Evolutionary conservation across 495 filamentous ascomycete genomes (phyloP).

Genomic region (Tuber borchii): DNA sequence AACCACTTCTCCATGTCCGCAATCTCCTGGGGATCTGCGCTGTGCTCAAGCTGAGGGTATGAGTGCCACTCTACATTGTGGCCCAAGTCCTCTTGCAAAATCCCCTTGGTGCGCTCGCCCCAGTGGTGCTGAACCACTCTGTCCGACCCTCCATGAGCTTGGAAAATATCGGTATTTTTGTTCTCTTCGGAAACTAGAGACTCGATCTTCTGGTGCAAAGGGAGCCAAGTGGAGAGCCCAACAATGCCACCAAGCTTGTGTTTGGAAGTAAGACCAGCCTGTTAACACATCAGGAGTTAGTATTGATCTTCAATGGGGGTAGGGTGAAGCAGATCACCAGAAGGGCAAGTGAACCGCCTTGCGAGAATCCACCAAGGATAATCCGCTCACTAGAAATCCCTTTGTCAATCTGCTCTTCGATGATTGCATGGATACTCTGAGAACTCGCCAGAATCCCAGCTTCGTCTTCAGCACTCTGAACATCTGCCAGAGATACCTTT

Average conservation of each 20-base stretch:
- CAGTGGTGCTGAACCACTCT: constrained; percentile 60
- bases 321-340: constrained; percentile 44
- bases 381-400: constrained; percentile 79
- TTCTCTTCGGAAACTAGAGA: constrained; percentile 59
- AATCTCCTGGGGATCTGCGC: constrained; percentile 71
- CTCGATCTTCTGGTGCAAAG: constrained; percentile 65
- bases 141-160: constrained; percentile 77
- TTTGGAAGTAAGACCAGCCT: constrained; percentile 62
- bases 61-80: constrained; percentile 67
- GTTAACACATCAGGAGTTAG: constrained; percentile 43
- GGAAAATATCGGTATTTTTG: constrained; percentile 74
- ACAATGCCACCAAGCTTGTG: constrained; percentile 81
- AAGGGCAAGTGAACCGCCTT: constrained; percentile 53
- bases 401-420: constrained; percentile 72
- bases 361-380: constrained; percentile 64
- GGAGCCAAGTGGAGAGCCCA: constrained; percentile 74
- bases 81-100: constrained; percentile 56
- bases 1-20: constrained; percentile 77
- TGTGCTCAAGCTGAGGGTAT: constrained; percentile 68
- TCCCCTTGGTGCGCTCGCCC: constrained; percentile 58
- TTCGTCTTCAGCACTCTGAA: constrained; percentile 60
- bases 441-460: constrained; percentile 65
- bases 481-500: constrained; percentile 22
- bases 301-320: constrained; percentile 59
- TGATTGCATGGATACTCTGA: constrained; percentile 69